Percentiles rank a stretch among this genome's conserved stretches.
These are phyloP conservation scores for Prinsepia uniflora DNA, from an alignment of 306 rosid species.

Conservation along the genomic window DNA sequence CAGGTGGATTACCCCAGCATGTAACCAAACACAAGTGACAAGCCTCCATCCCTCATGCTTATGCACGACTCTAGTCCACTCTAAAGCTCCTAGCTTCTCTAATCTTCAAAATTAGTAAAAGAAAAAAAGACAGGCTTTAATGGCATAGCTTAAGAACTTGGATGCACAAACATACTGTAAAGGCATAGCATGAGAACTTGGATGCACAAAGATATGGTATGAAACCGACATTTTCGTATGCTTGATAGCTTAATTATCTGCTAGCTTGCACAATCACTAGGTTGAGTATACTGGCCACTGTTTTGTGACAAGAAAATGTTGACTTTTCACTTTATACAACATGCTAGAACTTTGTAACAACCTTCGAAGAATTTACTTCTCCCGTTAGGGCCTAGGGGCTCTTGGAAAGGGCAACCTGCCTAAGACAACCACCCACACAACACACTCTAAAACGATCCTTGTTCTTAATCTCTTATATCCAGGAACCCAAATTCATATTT, in stretches of 20 bases:
- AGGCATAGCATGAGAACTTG: neutral
- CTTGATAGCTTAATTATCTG: neutral
- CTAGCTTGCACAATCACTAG: neutral
- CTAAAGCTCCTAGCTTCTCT: slow-evolving; percentile 73
- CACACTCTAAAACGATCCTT: neutral
- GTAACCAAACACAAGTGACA: slow-evolving; percentile 81
- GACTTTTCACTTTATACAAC: neutral
- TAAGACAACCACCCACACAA: neutral
- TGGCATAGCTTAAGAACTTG: neutral
- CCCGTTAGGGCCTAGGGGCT: neutral
- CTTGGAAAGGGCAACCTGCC: neutral
- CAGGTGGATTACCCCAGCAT: slow-evolving; percentile 81
- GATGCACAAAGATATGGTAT: neutral
- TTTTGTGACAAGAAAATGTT: neutral
- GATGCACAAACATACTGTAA: neutral
- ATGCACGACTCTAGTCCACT: slow-evolving; percentile 49
- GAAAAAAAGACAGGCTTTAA: neutral
- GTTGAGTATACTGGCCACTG: neutral
- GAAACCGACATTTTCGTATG: neutral
- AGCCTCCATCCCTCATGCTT: slow-evolving; percentile 84
- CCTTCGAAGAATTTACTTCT: neutral
- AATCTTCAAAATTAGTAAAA: slow-evolving; percentile 40
- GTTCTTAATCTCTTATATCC: neutral
- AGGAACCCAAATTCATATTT: neutral
- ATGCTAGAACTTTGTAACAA: neutral